Percentiles rank a stretch among this genome's conserved stretches.
phyloP scores from a whole-genome alignment of 345 rosid genomes.

The Pistacia vera region DNA sequence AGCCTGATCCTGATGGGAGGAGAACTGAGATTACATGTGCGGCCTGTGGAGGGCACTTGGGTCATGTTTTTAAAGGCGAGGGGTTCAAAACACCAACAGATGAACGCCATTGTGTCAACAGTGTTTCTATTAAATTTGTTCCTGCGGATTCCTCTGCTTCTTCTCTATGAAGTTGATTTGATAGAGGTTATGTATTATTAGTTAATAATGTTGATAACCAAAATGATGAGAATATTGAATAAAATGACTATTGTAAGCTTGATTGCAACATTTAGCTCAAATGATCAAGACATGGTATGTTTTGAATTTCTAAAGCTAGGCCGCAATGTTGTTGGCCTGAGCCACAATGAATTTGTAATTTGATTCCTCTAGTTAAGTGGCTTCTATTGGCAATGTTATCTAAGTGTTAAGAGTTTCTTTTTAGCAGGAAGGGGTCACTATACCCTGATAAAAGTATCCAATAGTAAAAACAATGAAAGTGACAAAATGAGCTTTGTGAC shows the following conservation, averaged over 20 bases:
- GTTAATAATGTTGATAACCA: too few species aligned
- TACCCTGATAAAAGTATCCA: too few species aligned
- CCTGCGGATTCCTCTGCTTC: slow-evolving; percentile 43
- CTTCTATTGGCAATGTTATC: neutral
- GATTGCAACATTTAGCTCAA: neutral
- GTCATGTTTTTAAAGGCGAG: slow-evolving; percentile 83
- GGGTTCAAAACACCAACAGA: slow-evolving; percentile 59
- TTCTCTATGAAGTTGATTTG: slow-evolving; percentile 14
- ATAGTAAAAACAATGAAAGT: too few species aligned
- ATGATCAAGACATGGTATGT: neutral
- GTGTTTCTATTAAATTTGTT: slow-evolving; percentile 60
- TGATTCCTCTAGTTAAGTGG: neutral
- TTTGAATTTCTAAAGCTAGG: neutral
- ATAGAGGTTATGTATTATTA: too few species aligned
- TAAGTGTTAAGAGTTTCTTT: too few species aligned
- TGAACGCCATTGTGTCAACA: slow-evolving; percentile 80
- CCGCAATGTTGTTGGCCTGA: neutral
- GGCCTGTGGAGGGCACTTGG: slow-evolving; percentile 78
- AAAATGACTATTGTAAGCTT: neutral
- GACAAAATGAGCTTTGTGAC: too few species aligned
- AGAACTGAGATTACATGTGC: slow-evolving; percentile 74
- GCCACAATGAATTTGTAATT: too few species aligned
- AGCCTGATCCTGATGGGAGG: slow-evolving; percentile 80
- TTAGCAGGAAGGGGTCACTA: too few species aligned
- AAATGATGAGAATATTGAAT: neutral